Conservation (phyloP, 1,284 basidiomycete genomes). For the Ceratobasidium sp. region DNA sequence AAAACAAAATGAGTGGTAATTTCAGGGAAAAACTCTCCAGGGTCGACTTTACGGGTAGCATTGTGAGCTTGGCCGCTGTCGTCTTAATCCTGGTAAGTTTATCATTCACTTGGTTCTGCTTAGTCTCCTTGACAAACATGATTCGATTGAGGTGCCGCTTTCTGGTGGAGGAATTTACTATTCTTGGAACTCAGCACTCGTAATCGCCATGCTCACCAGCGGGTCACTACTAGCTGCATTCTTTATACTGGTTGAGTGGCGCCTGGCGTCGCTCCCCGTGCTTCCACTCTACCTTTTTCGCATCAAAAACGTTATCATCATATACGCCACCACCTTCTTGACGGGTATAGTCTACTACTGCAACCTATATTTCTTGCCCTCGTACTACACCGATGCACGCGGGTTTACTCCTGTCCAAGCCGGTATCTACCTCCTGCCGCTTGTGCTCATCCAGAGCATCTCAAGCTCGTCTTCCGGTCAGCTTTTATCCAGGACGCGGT, state of each 20-base stretch:
- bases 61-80: conserved; percentile 31
- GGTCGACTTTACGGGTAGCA: conserved; percentile 39
- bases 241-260: conserved; percentile 42
- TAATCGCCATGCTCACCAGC: conserved; percentile 36
- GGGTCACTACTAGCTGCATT: conserved; percentile 9
- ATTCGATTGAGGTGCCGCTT: conserved; percentile 19
- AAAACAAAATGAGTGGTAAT: conserved; percentile 40
- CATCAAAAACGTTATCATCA: conserved; percentile 36
- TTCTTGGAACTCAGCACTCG: conserved; percentile 41
- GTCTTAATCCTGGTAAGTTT: conserved; percentile 26
- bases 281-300: conserved; percentile 34
- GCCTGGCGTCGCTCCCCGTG: conserved; percentile 34
- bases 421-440: conserved; percentile 39
- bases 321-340: conserved; percentile 30
- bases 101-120: background rate
- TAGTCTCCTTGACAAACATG: no score
- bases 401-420: conserved; percentile 43
- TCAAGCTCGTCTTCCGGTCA: conserved; percentile 31
- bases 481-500: conserved; percentile 12
- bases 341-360: conserved; percentile 43
- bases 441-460: conserved; percentile 30
- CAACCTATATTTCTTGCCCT: conserved; percentile 43
- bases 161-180: conserved; percentile 43
- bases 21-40: conserved; percentile 34
- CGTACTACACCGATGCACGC: conserved; percentile 40